These are phyloP conservation scores for Lecanicillium sp. DNA, from an alignment of 2,329 filamentous ascomycete genomes.

Conservation along the genomic window DNA sequence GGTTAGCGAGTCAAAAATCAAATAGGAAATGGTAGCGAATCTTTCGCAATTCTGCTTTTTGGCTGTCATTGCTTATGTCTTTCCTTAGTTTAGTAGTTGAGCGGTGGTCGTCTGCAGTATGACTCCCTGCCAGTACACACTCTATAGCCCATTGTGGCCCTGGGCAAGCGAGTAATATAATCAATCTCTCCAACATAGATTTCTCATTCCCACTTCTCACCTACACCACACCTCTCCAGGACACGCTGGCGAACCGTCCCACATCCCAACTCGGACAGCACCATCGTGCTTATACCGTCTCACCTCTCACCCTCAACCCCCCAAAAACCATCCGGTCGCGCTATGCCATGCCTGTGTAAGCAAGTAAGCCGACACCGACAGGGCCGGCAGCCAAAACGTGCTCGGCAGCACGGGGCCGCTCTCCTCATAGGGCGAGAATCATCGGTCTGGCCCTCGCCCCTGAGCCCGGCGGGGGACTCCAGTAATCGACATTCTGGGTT, in stretches of 20 bases:
- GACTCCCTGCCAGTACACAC: neutral
- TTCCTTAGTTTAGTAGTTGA: neutral
- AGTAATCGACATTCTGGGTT: neutral
- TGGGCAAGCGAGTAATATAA: neutral
- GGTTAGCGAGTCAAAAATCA: no score
- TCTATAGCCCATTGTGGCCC: neutral
- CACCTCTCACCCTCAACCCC: no score
- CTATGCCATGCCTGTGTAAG: neutral
- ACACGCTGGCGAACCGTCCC: no score
- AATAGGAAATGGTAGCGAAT: no score
- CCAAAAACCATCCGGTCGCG: constrained; percentile 5
- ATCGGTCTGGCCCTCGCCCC: no score
- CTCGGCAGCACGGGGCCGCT: neutral
- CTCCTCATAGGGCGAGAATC: constrained; percentile 7
- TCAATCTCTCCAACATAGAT: no score
- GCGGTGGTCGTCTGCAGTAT: neutral
- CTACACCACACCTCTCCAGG: no score
- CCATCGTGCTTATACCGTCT: constrained; percentile 14
- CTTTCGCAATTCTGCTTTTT: no score
- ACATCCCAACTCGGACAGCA: neutral
- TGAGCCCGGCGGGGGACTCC: neutral
- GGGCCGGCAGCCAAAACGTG: neutral
- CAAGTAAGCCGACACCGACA: constrained; percentile 9
- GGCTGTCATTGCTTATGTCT: neutral
- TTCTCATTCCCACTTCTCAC: no score